phyloP scores from a whole-genome alignment of 1,284 basidiomycete genomes.

The Sphaerobolus stellatus region DNA sequence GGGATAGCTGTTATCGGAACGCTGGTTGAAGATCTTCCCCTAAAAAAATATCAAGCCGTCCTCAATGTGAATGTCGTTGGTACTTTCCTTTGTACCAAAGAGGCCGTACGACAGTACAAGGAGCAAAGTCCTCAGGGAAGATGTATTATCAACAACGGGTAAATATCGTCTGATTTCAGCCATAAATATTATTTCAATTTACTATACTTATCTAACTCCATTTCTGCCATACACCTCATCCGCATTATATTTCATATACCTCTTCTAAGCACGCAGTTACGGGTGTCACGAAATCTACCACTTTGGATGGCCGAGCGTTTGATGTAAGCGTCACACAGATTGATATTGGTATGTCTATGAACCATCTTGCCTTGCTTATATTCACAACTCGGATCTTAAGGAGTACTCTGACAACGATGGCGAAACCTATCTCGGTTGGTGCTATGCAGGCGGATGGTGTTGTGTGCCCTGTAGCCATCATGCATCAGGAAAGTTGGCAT shows the following conservation, averaged over 20 bases:
- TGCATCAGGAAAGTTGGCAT: no score
- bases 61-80: constrained; percentile 72
- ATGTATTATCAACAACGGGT: constrained; percentile 22
- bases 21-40: constrained; percentile 63
- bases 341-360: constrained; percentile 75
- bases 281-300: constrained; percentile 72
- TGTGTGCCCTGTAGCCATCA: no score
- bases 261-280: constrained; percentile 76
- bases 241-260: constrained; percentile 66
- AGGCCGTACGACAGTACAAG: constrained; percentile 76
- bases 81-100: constrained; percentile 74
- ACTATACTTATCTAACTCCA: constrained; percentile 41
- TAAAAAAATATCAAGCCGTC: constrained; percentile 61
- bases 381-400: no score
- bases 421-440: no score
- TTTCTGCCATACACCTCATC: constrained; percentile 76
- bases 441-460: no score
- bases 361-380: no score
- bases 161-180: not conserved
- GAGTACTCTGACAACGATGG: no score
- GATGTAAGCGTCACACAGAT: constrained; percentile 78
- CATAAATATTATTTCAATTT: not conserved
- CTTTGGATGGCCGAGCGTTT: constrained; percentile 72
- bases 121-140: constrained; percentile 70
- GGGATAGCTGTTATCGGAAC: constrained; percentile 53